Evolutionary conservation across 164 flowering plant species (phyloP), one percentile per base, ranked within the genome.

Genomic region (Cinnamomum micranthum): DNA sequence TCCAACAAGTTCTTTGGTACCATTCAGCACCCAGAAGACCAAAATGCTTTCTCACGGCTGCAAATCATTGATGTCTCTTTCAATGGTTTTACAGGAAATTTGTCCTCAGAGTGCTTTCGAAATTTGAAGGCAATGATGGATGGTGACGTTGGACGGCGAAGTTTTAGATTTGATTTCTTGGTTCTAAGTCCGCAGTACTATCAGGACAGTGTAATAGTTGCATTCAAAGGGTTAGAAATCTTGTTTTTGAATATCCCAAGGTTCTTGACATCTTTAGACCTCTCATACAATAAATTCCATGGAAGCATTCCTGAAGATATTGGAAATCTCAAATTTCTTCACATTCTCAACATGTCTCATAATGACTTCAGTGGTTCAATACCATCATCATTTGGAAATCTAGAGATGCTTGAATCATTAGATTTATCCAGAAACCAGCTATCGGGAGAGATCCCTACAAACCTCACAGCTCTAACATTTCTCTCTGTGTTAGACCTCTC

Each of bases 61-160:
- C 90, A 86, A 55, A 86, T 90, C 65, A 71, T 90, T 3, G 94
- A 90, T 50, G 51, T 87, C 3, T 80, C 91, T 62, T 73, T 41
- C 9, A 90, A 88, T 74, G 73, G 82, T 20, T 87, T 90, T 63
- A 78, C 20, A n/a, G 92, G 91, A 5, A 15, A 0, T 0, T 25
- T 87, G 10, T 74, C 79, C 2, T 10, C 27, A 2, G 17, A 28
- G 19, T 79, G 75, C 70, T 69, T 90, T 3, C 4, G 11, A 2
- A 74, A 64, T 0, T 86, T 89, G 91, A 70, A 71, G 59, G 86
- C 86, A 51, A 88, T 87, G 91, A 71, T 72, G 73, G 59, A 1
- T 3, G 65, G n/a, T 19, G 63, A 62, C 3, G 28, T 27, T 27
- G 28, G 28, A 27, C 28, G 28, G 3, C 33, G 11, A 22, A 52